phyloP scores from a whole-genome alignment of 2,329 filamentous ascomycete genomes.

The Capronia americana region DNA sequence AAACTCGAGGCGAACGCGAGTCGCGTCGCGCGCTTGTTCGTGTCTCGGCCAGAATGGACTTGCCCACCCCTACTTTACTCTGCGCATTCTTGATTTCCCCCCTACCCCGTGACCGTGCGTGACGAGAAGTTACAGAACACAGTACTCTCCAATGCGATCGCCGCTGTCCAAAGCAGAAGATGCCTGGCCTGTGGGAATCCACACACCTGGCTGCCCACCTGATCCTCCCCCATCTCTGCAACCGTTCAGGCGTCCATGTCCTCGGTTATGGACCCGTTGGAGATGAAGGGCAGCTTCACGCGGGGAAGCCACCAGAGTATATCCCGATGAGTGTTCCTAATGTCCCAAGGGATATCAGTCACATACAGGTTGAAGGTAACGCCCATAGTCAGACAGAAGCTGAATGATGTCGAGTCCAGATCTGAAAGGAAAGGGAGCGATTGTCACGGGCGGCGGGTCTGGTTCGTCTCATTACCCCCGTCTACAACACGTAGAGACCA shows the following conservation, averaged over 20 bases:
- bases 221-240: not conserved
- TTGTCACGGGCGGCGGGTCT: conserved; percentile 61
- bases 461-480: conserved; percentile 45
- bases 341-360: not conserved
- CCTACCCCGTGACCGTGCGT: not conserved
- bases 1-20: not conserved
- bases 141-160: not conserved
- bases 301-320: not conserved
- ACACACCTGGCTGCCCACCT: not conserved
- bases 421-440: conserved; percentile 46
- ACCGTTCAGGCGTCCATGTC: not conserved
- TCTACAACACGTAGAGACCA: not conserved
- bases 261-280: conserved; percentile 5
- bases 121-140: not conserved
- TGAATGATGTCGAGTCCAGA: conserved; percentile 5
- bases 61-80: not conserved
- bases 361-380: not conserved
- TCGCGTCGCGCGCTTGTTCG: not conserved
- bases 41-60: not conserved
- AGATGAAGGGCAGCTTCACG: not conserved
- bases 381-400: not conserved
- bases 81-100: not conserved
- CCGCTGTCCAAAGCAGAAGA: not conserved
- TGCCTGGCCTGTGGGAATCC: too few relatives aligned
- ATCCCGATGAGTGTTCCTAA: not conserved